phyloP scores from a whole-genome alignment of 2,329 filamentous ascomycete species.

The Sporothrix pallida region DNA sequence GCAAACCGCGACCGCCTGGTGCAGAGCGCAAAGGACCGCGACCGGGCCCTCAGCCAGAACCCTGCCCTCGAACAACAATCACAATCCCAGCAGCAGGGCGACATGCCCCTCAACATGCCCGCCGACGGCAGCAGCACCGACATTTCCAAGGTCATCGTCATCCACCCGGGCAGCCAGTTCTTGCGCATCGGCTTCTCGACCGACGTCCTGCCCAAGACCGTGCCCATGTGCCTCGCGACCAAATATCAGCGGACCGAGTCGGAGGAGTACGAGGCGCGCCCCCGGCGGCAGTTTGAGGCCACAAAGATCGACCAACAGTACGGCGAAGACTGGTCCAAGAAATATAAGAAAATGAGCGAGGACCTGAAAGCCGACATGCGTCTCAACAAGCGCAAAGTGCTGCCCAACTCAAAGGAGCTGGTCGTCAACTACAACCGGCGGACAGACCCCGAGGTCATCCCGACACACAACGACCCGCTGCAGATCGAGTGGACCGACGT shows the following conservation, averaged over 20 bases:
- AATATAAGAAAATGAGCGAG: slow-evolving; percentile 80
- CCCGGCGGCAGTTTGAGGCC: slow-evolving; percentile 69
- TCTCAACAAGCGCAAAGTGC: slow-evolving; percentile 88
- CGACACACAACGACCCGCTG: slow-evolving; percentile 91
- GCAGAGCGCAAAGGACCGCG: slow-evolving; percentile 84
- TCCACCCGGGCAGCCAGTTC: slow-evolving; percentile 95
- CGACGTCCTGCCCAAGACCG: slow-evolving; percentile 90
- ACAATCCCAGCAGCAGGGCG: slow-evolving; percentile 59
- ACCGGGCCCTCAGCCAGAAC: slow-evolving; percentile 77
- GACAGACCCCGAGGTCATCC: slow-evolving; percentile 82
- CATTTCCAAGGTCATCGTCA: slow-evolving; percentile 89
- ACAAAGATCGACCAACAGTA: slow-evolving; percentile 77
- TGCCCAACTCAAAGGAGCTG: slow-evolving; percentile 97
- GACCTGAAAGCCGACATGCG: slow-evolving; percentile 92
- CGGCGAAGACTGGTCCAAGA: slow-evolving; percentile 78
- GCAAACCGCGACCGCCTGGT: slow-evolving; percentile 83
- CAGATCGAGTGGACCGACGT: slow-evolving; percentile 96
- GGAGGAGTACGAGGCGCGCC: slow-evolving; percentile 80
- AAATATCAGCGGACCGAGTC: slow-evolving; percentile 80
- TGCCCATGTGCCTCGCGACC: slow-evolving; percentile 90
- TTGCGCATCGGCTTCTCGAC: slow-evolving; percentile 93
- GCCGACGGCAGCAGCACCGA: slow-evolving; percentile 63
- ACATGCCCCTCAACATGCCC: slow-evolving; percentile 54
- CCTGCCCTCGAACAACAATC: slow-evolving; percentile 51
- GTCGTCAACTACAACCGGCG: slow-evolving; percentile 93